phyloP scores from a whole-genome alignment of 306 rosid genomes.

The Ceratonia siliqua region DNA sequence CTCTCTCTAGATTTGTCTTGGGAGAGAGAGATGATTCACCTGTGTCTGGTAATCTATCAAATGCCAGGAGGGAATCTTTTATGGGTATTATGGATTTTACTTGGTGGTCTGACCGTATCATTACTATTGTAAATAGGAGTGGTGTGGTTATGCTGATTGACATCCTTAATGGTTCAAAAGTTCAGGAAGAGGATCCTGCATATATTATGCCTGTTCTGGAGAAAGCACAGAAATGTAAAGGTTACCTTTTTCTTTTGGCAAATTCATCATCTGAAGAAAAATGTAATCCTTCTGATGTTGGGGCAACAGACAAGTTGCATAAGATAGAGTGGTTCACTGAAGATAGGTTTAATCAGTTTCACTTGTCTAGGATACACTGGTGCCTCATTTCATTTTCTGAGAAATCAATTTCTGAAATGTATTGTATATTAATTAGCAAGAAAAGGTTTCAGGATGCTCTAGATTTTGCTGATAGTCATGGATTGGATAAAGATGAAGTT shows the following conservation, averaged over 20 bases:
- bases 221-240: constrained; percentile 56
- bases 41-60: constrained; percentile 37
- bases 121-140: constrained; percentile 58
- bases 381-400: constrained; percentile 68
- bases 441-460: constrained; percentile 71
- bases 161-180: constrained; percentile 61
- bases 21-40: constrained; percentile 45
- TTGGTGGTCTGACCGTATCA: constrained; percentile 90
- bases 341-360: constrained; percentile 53
- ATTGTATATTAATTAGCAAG: constrained; percentile 58
- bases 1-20: constrained; percentile 56
- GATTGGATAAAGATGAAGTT: constrained; percentile 81
- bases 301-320: constrained; percentile 42
- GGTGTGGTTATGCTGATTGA: constrained; percentile 72
- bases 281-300: constrained; percentile 41
- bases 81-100: constrained; percentile 71
- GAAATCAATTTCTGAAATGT: constrained; percentile 86
- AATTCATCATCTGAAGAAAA: constrained; percentile 50
- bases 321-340: constrained; percentile 57
- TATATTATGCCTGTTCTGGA: constrained; percentile 76
- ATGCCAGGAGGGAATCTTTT: constrained; percentile 36
- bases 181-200: constrained; percentile 60
- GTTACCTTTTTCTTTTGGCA: constrained; percentile 70
- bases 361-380: constrained; percentile 74
- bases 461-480: constrained; percentile 73